A percentile compares a stretch with the other conserved stretches of the same genome.
phyloP scores from a whole-genome alignment of 2,329 filamentous ascomycete species.

The Nigrograna mackinnonii region DNA sequence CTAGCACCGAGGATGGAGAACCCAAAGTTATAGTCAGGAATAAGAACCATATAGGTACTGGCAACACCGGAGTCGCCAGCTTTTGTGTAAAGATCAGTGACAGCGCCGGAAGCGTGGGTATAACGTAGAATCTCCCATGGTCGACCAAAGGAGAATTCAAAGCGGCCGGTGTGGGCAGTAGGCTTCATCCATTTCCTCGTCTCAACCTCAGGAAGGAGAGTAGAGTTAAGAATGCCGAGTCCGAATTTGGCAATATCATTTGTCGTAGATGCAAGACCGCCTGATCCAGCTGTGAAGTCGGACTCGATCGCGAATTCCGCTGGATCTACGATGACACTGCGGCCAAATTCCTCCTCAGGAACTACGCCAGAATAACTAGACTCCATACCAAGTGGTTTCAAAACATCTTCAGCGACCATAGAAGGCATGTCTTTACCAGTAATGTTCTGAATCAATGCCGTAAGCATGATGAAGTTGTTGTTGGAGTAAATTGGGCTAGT shows the following conservation, averaged over 20 bases:
- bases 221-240: slow-evolving; percentile 39
- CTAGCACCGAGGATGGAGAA: slow-evolving; percentile 41
- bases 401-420: slow-evolving; percentile 23
- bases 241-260: slow-evolving; percentile 39
- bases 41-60: slow-evolving; percentile 39
- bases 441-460: slow-evolving; percentile 48
- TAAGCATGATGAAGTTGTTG: slow-evolving; percentile 49
- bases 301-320: neutral
- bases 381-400: neutral
- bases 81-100: slow-evolving; percentile 45
- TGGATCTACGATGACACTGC: neutral
- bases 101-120: slow-evolving; percentile 10
- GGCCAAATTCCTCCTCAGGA: neutral
- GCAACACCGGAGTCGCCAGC: slow-evolving; percentile 44
- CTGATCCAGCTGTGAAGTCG: slow-evolving; percentile 9
- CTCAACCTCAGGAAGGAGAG: slow-evolving; percentile 28
- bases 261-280: slow-evolving; percentile 33
- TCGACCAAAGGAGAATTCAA: slow-evolving; percentile 34
- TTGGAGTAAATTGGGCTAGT: slow-evolving; percentile 54
- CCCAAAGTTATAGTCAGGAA: slow-evolving; percentile 48
- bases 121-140: slow-evolving; percentile 43
- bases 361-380: neutral
- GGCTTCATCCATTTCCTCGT: slow-evolving; percentile 46
- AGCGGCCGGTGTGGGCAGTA: slow-evolving; percentile 33
- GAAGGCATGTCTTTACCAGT: slow-evolving; percentile 44